Percentiles rank a stretch among this genome's conserved stretches.
Conservation (phyloP, 2,329 filamentous ascomycete species). For the Laburnicola sp. region DNA sequence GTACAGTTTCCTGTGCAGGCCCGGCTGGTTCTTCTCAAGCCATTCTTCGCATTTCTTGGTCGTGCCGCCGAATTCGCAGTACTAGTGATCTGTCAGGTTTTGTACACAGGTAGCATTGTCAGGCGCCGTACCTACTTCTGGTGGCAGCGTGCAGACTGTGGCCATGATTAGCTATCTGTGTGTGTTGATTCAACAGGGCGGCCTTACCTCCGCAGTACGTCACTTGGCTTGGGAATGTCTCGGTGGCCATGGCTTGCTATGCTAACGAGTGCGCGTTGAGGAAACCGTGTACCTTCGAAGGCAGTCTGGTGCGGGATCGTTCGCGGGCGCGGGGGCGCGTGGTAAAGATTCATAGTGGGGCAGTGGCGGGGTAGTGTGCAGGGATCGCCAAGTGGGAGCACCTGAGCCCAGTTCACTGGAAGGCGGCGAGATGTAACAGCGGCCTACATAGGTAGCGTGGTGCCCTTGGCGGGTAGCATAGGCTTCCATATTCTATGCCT, state of each 20-base stretch:
- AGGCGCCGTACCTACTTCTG: conserved; percentile 62
- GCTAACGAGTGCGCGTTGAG: neutral
- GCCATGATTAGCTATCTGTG: conserved; percentile 23
- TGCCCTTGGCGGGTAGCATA: too few relatives aligned
- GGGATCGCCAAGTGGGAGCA: neutral
- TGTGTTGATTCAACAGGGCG: neutral
- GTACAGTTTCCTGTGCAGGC: conserved; percentile 79
- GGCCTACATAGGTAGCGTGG: too few relatives aligned
- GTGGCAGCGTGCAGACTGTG: conserved; percentile 66
- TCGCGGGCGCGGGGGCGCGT: conserved; percentile 14
- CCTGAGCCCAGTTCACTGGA: neutral
- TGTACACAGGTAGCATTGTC: conserved; percentile 6
- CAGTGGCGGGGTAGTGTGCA: conserved; percentile 18
- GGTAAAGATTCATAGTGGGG: conserved; percentile 17
- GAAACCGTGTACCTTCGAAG: too few relatives aligned
- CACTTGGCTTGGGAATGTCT: conserved; percentile 54
- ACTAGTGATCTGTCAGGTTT: conserved; percentile 59
- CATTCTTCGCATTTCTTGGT: conserved; percentile 97
- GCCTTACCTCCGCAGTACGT: conserved; percentile 65
- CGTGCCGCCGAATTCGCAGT: conserved; percentile 97
- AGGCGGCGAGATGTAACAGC: neutral
- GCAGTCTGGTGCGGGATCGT: neutral
- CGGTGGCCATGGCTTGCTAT: conserved; percentile 35
- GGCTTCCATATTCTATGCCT: too few relatives aligned
- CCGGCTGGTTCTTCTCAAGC: conserved; percentile 74